Conservation (phyloP, 176 grass and related monocot species). For the Musa troglodytarum region DNA sequence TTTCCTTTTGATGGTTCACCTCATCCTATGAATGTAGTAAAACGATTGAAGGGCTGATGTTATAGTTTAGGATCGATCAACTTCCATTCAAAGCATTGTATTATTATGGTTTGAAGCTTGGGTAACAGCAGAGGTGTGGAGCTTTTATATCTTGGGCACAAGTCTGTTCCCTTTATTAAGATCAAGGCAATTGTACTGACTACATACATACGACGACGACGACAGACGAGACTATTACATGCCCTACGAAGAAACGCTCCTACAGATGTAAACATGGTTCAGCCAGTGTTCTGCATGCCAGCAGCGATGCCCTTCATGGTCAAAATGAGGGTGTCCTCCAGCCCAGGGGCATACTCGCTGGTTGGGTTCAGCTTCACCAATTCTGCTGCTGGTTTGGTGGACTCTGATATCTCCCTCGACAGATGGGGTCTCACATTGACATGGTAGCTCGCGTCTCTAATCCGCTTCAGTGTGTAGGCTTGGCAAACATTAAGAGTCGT, state of each 20-base stretch:
- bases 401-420: constrained; percentile 56
- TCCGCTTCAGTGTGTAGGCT: constrained; percentile 68
- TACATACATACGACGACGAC: not conserved
- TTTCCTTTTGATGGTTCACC: too few relatives aligned
- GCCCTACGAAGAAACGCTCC: not conserved
- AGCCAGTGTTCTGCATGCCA: constrained; percentile 90
- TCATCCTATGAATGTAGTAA: too few relatives aligned
- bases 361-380: constrained; percentile 72
- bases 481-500: constrained; percentile 82
- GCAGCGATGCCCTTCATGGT: constrained; percentile 99
- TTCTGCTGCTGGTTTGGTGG: constrained; percentile 42
- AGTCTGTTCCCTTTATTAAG: not conserved
- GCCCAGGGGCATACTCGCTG: constrained; percentile 73
- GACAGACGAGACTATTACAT: not conserved
- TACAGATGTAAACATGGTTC: not conserved
- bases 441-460: constrained; percentile 68
- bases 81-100: too few relatives aligned
- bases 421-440: constrained; percentile 47
- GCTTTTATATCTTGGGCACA: not conserved
- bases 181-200: not conserved
- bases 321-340: constrained; percentile 90
- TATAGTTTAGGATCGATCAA: too few relatives aligned
- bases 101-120: too few relatives aligned
- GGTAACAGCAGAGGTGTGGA: too few relatives aligned
- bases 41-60: too few relatives aligned